These are phyloP conservation scores for Fusarium armeniacum DNA, from an alignment of 2,329 filamentous ascomycete genomes.

Conservation along the genomic window DNA sequence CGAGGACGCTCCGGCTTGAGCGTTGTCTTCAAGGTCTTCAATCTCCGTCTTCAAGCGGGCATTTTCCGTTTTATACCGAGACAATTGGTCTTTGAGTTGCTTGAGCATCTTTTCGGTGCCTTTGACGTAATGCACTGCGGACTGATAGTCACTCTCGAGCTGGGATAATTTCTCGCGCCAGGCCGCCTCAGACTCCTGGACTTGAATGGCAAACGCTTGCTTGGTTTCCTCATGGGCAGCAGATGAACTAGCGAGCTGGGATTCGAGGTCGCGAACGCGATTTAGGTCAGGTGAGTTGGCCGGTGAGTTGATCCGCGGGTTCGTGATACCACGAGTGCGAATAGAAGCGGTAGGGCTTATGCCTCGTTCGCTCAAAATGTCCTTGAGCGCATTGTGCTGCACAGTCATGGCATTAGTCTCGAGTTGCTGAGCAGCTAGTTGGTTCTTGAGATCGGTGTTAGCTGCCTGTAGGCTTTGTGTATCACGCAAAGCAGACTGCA, in stretches of 20 bases:
- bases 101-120: constrained; percentile 99
- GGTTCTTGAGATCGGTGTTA: constrained; percentile 85
- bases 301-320: constrained; percentile 79
- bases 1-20: constrained; percentile 57
- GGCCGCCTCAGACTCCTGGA: constrained; percentile 87
- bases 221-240: constrained; percentile 90
- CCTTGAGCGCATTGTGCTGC: constrained; percentile 93
- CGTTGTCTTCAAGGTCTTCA: constrained; percentile 72
- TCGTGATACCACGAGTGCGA: constrained; percentile 79
- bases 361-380: constrained; percentile 89
- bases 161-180: constrained; percentile 95
- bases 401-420: constrained; percentile 95
- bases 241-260: constrained; percentile 82
- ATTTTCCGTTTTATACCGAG: constrained; percentile 91
- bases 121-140: constrained; percentile 97
- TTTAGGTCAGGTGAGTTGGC: constrained; percentile 86
- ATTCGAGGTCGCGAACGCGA: constrained; percentile 86
- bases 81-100: constrained; percentile 97
- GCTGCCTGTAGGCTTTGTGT: constrained; percentile 84
- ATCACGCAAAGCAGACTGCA: constrained; percentile 87
- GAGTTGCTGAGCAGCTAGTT: constrained; percentile 86
- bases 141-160: constrained; percentile 97
- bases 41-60: constrained; percentile 84
- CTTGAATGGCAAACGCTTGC: constrained; percentile 79
- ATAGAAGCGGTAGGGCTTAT: constrained; percentile 81